Base-by-base conservation (phyloP, 345 rosid species). In the Kernera saxatilis region DNA sequence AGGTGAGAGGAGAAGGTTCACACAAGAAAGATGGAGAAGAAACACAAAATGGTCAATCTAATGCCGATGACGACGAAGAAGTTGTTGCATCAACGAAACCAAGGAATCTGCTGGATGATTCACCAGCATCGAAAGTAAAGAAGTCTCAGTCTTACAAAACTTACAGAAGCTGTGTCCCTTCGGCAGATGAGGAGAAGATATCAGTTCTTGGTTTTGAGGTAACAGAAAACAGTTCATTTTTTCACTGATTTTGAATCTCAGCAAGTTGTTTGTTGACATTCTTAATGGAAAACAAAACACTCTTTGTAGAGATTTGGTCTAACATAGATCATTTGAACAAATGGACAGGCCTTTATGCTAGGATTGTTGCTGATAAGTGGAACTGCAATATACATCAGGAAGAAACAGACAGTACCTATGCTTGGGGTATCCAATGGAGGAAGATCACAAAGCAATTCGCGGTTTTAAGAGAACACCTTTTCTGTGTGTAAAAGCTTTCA, bases 151-250 rank as follows among this genome's bases (percentile, higher is more conserved):
- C 78, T 72, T 91, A 89, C 60, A 82, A 86, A 49, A 93, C 91
- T 26, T 91, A 86, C 43, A 78, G 99, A 81, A 93, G 99, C 82
- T 93, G 97, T 80, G 85, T 93, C 22, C 91, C 83, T 1, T 72
- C 90, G 18, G 77, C 78, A 7, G 81, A 84, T 40, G 91, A 83
- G 61, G 97, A 93, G 83, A 86, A 78, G 82, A 22, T 89, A 67
- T 89, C 98, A 12, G 87, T 88, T 54, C 40, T 89, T 58, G 92
- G 95, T 61, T 93, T 93, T 55, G 98, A 93, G 98, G 98, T 93
- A 77, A 54, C 75, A 68, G 8, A 44, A 26, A 46, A 50, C 11
- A 53, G 5, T 41, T 35, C 27, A 2, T 37, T 44, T 3, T n/a
- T 5, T 73, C 71, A 46, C 15, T 49, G 43, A 17, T 61, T 55